Conservation (phyloP, 257 asterid genomes). For the Primulina eburnea region DNA sequence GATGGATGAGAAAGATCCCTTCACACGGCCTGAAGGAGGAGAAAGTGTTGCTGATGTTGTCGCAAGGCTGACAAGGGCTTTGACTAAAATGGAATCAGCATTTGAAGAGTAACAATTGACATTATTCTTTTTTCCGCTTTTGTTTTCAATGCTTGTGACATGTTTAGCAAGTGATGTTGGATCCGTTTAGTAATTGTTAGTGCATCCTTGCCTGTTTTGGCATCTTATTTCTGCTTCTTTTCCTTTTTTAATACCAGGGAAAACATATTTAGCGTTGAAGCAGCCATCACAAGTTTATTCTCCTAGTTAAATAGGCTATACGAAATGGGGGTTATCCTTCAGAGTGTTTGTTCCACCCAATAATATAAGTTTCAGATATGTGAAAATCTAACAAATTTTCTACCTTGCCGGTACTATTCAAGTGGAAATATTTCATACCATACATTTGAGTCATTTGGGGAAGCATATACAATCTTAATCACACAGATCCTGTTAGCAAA, state of each 20-base stretch:
- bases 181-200: not conserved
- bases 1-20: constrained; percentile 87
- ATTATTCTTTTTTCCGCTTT: not conserved
- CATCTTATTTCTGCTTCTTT: not conserved
- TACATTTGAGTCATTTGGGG: not conserved
- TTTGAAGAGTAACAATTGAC: constrained; percentile 52
- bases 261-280: not conserved
- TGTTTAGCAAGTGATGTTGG: not conserved
- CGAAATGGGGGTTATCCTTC: not conserved
- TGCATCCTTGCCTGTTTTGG: not conserved
- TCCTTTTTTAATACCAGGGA: not conserved
- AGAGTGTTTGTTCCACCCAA: not conserved
- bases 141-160: constrained; percentile 10
- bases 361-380: not conserved
- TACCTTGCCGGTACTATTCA: not conserved
- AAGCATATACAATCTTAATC: not conserved
- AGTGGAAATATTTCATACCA: not conserved
- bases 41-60: constrained; percentile 96
- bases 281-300: not conserved
- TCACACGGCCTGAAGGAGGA: constrained; percentile 87
- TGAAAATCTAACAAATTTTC: not conserved
- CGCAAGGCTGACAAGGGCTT: constrained; percentile 68
- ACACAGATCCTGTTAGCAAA: not conserved
- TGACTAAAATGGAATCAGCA: constrained; percentile 57
- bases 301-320: not conserved